These are phyloP conservation scores for Pittosporum tobira DNA, from an alignment of 129 eudicot genomes.

Conservation along the genomic window DNA sequence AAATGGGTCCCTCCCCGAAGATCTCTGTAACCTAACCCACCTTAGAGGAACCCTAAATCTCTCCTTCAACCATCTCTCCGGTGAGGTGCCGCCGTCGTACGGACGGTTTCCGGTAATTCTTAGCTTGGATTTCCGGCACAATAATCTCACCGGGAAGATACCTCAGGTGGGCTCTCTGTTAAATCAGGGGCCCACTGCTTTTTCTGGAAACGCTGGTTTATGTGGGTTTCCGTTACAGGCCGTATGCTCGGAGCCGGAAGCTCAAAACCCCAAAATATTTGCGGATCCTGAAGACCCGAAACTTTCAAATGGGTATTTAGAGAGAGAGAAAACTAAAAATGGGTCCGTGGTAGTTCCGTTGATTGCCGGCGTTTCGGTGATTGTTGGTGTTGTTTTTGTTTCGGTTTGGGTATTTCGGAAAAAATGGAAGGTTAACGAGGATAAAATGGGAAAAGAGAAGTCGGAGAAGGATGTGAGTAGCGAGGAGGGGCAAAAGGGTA, in stretches of 20 bases:
- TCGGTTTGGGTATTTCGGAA: slow-evolving; percentile 51
- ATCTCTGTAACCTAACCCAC: slow-evolving; percentile 40
- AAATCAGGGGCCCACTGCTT: slow-evolving; percentile 95
- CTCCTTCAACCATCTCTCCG: slow-evolving; percentile 59
- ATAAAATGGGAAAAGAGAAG: slow-evolving; percentile 31
- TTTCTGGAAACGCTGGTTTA: slow-evolving; percentile 62
- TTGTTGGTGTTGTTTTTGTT: slow-evolving; percentile 46
- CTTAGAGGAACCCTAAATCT: slow-evolving; percentile 63
- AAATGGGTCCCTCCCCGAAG: slow-evolving; percentile 53
- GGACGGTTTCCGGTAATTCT: slow-evolving; percentile 74
- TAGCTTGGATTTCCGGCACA: slow-evolving; percentile 68
- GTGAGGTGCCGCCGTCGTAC: slow-evolving; percentile 61
- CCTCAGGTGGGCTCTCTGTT: slow-evolving; percentile 76
- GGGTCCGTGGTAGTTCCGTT: slow-evolving; percentile 47
- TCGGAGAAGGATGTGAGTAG: slow-evolving; percentile 22
- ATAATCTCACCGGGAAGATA: slow-evolving; percentile 73
- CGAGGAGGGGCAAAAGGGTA: slow-evolving; percentile 89
- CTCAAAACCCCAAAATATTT: slow-evolving; percentile 43
- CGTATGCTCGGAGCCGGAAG: slow-evolving; percentile 40
- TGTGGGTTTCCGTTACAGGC: slow-evolving; percentile 80
- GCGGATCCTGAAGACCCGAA: slow-evolving; percentile 46
- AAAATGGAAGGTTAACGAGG: slow-evolving; percentile 40
- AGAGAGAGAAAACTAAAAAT: slow-evolving; percentile 8
- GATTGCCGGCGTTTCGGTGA: slow-evolving; percentile 42
- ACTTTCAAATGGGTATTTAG: slow-evolving; percentile 23